Conservation (phyloP, 768 basidiomycete species). For the Hericium erinaceus region DNA sequence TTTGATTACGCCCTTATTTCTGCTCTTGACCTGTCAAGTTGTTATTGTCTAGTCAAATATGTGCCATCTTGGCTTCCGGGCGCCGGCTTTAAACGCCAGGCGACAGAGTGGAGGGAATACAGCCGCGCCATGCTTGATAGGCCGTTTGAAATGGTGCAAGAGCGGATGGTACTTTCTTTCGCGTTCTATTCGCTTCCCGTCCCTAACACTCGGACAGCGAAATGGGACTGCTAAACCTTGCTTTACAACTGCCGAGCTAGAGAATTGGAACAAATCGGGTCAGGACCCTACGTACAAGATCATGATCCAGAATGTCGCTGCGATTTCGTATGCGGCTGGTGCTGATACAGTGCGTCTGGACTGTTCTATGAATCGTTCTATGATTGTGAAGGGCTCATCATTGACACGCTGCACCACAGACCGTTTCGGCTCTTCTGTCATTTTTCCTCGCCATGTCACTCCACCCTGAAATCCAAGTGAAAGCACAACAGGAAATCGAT, state of each 20-base stretch:
- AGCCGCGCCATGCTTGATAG: conserved; percentile 23
- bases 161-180: conserved; percentile 28
- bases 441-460: conserved; percentile 48
- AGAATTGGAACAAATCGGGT: not conserved
- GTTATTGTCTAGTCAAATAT: conserved; percentile 27
- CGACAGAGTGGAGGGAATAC: conserved; percentile 28
- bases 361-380: not conserved
- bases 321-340: conserved; percentile 35
- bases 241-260: not conserved
- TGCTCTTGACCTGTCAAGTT: not conserved
- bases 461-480: conserved; percentile 38
- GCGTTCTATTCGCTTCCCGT: not conserved
- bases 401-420: conserved; percentile 25
- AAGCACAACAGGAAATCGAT: conserved; percentile 46
- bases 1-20: not conserved
- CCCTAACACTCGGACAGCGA: not conserved
- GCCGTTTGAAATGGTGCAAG: conserved; percentile 35
- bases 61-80: conserved; percentile 44
- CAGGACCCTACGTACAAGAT: conserved; percentile 30
- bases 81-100: conserved; percentile 38
- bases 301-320: conserved; percentile 18
- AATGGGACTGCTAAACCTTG: not conserved
- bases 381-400: not conserved
- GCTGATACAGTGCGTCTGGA: conserved; percentile 22
- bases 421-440: conserved; percentile 36